phyloP scores from a whole-genome alignment of 805 yeast species.

The Lipomyces spencermartinsiae region DNA sequence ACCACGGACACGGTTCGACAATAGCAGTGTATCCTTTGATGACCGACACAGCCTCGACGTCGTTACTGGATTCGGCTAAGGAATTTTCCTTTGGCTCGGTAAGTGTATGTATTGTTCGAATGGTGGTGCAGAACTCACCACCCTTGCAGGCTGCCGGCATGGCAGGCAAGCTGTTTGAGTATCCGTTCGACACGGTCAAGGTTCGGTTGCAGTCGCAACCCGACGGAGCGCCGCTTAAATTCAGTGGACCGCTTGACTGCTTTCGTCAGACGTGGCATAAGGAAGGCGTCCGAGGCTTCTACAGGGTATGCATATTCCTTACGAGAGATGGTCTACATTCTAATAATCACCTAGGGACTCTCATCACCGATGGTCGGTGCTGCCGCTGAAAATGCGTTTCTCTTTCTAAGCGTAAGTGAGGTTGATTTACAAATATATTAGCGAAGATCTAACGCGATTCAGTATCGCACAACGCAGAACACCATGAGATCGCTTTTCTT shows the following conservation, averaged over 20 bases:
- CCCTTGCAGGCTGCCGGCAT: constrained; percentile 65
- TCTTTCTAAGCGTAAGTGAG: constrained; percentile 58
- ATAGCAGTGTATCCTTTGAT: neutral
- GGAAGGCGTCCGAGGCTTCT: constrained; percentile 83
- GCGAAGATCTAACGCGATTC: constrained; percentile 12
- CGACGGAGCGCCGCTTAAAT: constrained; percentile 53
- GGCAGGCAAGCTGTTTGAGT: constrained; percentile 82
- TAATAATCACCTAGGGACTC: constrained; percentile 55
- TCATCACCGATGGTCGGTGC: constrained; percentile 88
- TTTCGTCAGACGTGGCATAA: constrained; percentile 62
- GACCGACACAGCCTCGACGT: constrained; percentile 4
- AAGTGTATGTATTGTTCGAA: neutral
- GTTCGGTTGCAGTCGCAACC: constrained; percentile 85
- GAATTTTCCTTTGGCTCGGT: constrained; percentile 31
- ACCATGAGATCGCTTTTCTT: constrained; percentile 8
- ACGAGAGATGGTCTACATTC: neutral
- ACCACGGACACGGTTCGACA: neutral
- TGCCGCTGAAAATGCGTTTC: constrained; percentile 81
- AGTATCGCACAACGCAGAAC: constrained; percentile 22
- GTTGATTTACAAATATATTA: neutral
- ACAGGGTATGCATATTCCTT: constrained; percentile 50
- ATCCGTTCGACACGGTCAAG: constrained; percentile 91
- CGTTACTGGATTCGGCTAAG: constrained; percentile 22
- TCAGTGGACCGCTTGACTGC: constrained; percentile 68
- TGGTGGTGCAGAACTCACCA: neutral